These are phyloP conservation scores for Colletotrichum chrysophilum DNA, from an alignment of 2,329 filamentous ascomycete species.

Conservation along the genomic window DNA sequence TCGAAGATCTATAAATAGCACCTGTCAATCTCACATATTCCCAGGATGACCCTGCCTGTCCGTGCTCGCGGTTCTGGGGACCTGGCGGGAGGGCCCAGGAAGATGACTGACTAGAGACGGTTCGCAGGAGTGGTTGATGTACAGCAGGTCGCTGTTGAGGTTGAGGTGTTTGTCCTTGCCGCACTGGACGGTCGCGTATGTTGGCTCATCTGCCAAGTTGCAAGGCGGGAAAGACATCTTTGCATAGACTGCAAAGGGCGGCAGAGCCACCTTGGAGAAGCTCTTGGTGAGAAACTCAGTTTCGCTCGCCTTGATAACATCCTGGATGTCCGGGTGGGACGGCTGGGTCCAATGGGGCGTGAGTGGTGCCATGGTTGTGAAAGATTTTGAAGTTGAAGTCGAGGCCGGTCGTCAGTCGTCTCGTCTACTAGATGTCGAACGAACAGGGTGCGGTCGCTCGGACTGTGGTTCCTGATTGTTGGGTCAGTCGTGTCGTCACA, in stretches of 20 bases:
- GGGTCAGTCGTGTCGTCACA: constrained; percentile 10
- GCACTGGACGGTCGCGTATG: constrained; percentile 70
- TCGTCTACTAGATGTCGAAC: background rate
- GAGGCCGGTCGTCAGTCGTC: background rate
- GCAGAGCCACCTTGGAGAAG: constrained; percentile 57
- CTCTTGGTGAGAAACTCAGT: constrained; percentile 65
- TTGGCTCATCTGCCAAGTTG: constrained; percentile 57
- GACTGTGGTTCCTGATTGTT: background rate
- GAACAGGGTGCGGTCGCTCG: background rate
- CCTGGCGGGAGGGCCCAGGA: background rate
- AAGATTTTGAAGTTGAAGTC: background rate
- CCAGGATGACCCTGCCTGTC: constrained; percentile 1
- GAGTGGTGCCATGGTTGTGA: constrained; percentile 55
- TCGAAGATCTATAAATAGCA: constrained; percentile 59
- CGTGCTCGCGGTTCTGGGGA: background rate
- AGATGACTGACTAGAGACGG: constrained; percentile 62
- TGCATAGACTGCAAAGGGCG: constrained; percentile 69
- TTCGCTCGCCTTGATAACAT: constrained; percentile 57
- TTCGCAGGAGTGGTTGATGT: constrained; percentile 73
- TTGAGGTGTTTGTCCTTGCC: constrained; percentile 61
- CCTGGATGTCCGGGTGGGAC: constrained; percentile 63
- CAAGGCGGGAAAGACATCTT: constrained; percentile 70
- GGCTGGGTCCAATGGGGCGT: constrained; percentile 65
- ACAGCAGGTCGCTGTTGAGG: constrained; percentile 70
- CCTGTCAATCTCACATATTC: constrained; percentile 6